phyloP scores from a whole-genome alignment of 164 flowering plant species.

The Houttuynia cordata region DNA sequence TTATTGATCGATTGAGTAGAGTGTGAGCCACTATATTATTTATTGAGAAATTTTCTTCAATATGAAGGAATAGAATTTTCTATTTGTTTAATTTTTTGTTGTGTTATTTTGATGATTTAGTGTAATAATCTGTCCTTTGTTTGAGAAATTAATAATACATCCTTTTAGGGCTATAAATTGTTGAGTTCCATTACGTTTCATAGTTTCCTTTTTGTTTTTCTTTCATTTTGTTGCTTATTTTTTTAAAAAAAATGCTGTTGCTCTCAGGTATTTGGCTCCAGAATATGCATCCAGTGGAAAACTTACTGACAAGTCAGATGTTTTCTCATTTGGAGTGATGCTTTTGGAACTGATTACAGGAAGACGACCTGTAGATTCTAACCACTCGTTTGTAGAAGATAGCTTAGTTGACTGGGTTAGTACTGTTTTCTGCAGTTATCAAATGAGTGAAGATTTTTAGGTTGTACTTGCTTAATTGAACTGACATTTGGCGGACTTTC shows the following conservation, averaged over 20 bases:
- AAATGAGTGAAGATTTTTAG: not conserved
- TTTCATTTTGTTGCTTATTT: not conserved
- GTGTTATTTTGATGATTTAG: no score
- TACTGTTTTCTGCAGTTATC: not conserved
- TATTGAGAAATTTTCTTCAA: no score
- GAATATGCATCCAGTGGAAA: slow-evolving; percentile 93
- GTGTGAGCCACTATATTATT: no score
- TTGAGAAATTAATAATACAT: no score
- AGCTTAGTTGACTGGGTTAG: slow-evolving; percentile 94
- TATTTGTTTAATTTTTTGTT: no score
- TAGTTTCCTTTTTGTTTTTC: not conserved
- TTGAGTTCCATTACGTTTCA: no score
- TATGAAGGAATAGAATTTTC: no score
- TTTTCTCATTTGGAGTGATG: slow-evolving; percentile 89
- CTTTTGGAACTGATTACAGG: slow-evolving; percentile 90
- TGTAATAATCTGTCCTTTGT: no score
- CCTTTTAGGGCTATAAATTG: no score
- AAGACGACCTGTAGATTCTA: slow-evolving; percentile 58
- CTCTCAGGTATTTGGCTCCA: slow-evolving; percentile 80
- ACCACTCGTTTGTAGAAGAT: slow-evolving; percentile 47
- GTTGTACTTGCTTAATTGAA: not conserved
- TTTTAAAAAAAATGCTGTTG: not conserved
- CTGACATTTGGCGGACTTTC: not conserved
- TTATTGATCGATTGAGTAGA: no score
- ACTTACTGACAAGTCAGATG: slow-evolving; percentile 83